These are phyloP conservation scores for Saccharomycopsis oosterbeekiorum DNA, from an alignment of 805 yeast species.

Conservation along the genomic window DNA sequence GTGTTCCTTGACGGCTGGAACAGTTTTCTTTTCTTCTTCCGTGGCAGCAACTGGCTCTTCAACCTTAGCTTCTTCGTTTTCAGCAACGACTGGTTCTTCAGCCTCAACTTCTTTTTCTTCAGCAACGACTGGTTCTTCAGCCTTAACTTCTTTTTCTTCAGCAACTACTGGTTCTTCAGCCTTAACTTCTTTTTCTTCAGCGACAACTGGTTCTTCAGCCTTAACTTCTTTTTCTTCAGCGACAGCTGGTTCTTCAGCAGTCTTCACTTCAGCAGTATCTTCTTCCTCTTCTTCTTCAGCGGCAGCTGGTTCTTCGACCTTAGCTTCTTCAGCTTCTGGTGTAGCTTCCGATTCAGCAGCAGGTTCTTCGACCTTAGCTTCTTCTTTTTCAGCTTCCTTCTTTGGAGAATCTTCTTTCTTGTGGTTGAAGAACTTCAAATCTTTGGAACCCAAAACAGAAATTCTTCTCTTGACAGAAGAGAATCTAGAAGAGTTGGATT, in stretches of 20 bases:
- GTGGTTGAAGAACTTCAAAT: not conserved
- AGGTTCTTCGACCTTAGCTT: conserved; percentile 10
- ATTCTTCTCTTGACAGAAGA: conserved; percentile 14
- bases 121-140: conserved; percentile 16
- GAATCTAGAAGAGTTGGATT: conserved; percentile 3
- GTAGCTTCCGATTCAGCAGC: conserved; percentile 10
- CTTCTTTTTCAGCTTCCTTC: conserved; percentile 16
- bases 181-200: conserved; percentile 20
- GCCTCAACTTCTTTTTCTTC: conserved; percentile 15
- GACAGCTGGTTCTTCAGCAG: conserved; percentile 9
- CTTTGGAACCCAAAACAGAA: conserved; percentile 12
- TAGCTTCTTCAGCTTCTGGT: conserved; percentile 1
- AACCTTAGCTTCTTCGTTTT: conserved; percentile 14
- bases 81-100: conserved; percentile 12
- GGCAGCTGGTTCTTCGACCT: conserved; percentile 17
- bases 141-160: conserved; percentile 6
- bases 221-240: conserved; percentile 12
- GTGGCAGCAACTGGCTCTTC: conserved; percentile 1
- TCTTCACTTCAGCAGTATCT: conserved; percentile 20
- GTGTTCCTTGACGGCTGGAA: conserved; percentile 6
- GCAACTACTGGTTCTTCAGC: conserved; percentile 8
- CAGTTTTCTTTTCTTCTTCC: not conserved
- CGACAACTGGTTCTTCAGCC: conserved; percentile 20
- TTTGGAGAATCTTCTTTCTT: conserved; percentile 4
- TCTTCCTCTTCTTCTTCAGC: conserved; percentile 20